phyloP scores from a whole-genome alignment of 2,329 filamentous ascomycete genomes.

The Cryphonectria carpinicola region DNA sequence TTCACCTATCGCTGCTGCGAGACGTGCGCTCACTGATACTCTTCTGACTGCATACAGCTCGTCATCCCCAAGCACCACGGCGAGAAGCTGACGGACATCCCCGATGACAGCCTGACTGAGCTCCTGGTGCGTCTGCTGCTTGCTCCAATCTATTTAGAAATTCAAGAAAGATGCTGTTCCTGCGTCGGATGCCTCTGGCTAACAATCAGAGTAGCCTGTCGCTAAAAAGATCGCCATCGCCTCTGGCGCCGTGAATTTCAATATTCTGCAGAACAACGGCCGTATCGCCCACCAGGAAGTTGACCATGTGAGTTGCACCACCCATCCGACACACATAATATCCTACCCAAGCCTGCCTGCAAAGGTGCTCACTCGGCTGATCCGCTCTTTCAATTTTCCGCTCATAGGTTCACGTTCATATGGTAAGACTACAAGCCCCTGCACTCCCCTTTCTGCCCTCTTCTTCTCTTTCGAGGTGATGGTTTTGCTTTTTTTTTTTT shows the following conservation, averaged over 20 bases:
- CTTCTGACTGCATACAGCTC: slow-evolving; percentile 59
- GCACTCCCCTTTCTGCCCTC: neutral
- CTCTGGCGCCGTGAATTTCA: slow-evolving; percentile 79
- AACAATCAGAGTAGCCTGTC: slow-evolving; percentile 59
- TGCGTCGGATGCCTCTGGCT: neutral
- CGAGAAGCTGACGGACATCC: slow-evolving; percentile 87
- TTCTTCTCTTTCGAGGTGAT: neutral
- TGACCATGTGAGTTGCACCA: slow-evolving; percentile 72
- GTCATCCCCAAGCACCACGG: slow-evolving; percentile 96
- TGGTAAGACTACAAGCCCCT: slow-evolving; percentile 58
- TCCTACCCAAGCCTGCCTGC: slow-evolving; percentile 7
- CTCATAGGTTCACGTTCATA: slow-evolving; percentile 83
- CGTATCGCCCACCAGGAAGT: slow-evolving; percentile 89
- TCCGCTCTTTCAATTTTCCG: neutral
- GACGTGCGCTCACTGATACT: neutral
- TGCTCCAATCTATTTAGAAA: neutral
- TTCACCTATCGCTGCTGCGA: neutral
- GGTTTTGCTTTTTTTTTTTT: too few species aligned
- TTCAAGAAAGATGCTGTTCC: neutral
- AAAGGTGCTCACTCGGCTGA: slow-evolving; percentile 7
- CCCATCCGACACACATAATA: neutral
- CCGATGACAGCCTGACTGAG: slow-evolving; percentile 83
- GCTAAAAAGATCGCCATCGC: slow-evolving; percentile 86
- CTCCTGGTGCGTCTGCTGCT: slow-evolving; percentile 65
- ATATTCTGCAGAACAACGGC: slow-evolving; percentile 96